Evolutionary conservation across 2,329 filamentous ascomycete genomes (phyloP).

Genomic region (Colletotrichum eleusines): DNA sequence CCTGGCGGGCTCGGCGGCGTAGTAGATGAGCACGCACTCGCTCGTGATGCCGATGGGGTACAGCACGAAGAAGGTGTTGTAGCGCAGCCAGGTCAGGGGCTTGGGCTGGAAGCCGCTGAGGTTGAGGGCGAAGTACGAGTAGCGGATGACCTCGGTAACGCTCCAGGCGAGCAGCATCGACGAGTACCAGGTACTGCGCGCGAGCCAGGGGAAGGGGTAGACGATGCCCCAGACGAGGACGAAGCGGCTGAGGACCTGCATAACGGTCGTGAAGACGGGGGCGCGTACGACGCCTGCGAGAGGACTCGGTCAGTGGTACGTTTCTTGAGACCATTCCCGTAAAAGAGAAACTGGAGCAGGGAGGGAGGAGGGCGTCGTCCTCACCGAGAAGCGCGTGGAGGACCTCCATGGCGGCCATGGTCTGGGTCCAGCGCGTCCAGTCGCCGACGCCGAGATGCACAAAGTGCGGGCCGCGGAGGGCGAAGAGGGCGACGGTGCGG

Average conservation of each 20-base stretch:
- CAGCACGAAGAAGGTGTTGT: constrained; percentile 93
- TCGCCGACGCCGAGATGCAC: constrained; percentile 73
- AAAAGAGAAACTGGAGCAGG: background rate
- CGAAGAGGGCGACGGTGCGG: constrained; percentile 70
- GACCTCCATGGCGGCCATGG: constrained; percentile 84
- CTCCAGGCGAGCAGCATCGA: constrained; percentile 90
- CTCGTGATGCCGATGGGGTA: constrained; percentile 93
- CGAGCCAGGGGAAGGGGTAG: constrained; percentile 77
- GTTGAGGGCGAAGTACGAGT: constrained; percentile 88
- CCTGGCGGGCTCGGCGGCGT: constrained; percentile 71
- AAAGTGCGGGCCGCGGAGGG: constrained; percentile 65
- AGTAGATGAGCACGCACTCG: constrained; percentile 85
- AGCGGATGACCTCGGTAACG: constrained; percentile 91
- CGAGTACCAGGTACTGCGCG: constrained; percentile 72
- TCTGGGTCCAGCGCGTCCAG: constrained; percentile 85
- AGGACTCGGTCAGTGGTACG: constrained; percentile 5
- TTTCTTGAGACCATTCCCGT: background rate
- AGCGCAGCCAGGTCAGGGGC: constrained; percentile 82
- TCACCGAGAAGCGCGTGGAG: constrained; percentile 82
- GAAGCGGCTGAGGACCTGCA: constrained; percentile 90
- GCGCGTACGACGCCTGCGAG: constrained; percentile 82
- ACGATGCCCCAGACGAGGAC: constrained; percentile 91
- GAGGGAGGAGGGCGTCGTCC: constrained; percentile 42
- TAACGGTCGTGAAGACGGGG: constrained; percentile 84
- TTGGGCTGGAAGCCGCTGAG: constrained; percentile 72